Evolutionary conservation across 768 basidiomycete species (phyloP), one percentile per base, ranked within the genome.

Genomic region (Tephrocybe sp.): DNA sequence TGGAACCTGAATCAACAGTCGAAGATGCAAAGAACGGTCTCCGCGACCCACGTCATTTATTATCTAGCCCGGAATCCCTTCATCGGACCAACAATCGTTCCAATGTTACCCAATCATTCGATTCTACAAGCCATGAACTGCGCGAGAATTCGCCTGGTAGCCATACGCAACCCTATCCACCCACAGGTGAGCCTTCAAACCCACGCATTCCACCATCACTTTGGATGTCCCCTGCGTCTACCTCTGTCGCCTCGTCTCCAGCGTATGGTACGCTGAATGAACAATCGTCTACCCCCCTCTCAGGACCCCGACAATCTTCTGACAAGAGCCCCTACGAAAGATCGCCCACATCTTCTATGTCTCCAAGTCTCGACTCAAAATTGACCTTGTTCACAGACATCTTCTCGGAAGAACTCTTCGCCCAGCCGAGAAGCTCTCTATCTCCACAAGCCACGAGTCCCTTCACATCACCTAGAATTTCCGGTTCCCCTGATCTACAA

Each of bases 141-240:
- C 24, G 40, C 28, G 49, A 55, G 28, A 49, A 39, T 46, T 44
- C 55, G 15, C 46, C 51, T 40, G 43, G 55, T 36, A 59, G 58
- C n/a, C 54, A 53, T 51, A 35, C 31, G 36, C 61, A 60, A 47
- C 54, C 50, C 49, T 64, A 58, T 56, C 56, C 64, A 31, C 67
- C 64, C 46, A 59, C 73, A 56, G 64, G 69, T 61, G 81, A 84
- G 59, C 81, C 77, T 59, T 75, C 77, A 39, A 70, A 72, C 53
- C 59, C 73, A 27, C 78, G 79, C 47, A 69, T 90, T 36, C 86
- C 84, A 39, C 87, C 89, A 3, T 88, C 89, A 32, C 69, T 91
- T 32, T 92, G 89, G 89, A 91, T 92, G 89, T 89, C 89, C 11
- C 79, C 88, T 39, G 69, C 80, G 5, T 77, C 78, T 32, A 64